Conservation (phyloP, 1,139 yeast genomes). For the Debaryomycetaceae sp. region DNA sequence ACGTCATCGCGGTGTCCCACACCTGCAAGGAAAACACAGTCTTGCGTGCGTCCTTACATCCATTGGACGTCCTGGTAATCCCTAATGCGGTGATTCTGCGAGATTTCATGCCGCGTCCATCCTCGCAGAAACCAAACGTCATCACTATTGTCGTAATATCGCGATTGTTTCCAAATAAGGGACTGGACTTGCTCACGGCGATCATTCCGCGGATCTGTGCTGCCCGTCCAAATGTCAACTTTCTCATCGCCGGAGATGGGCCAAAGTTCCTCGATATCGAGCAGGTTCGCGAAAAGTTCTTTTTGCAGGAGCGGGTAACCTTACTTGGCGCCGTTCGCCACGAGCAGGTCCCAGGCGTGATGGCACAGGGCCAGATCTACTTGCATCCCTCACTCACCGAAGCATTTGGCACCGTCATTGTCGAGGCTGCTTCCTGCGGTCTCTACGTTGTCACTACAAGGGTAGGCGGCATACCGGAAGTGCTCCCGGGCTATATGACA, state of each 20-base stretch:
- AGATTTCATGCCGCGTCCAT: slow-evolving; percentile 58
- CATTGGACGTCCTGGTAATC: slow-evolving; percentile 71
- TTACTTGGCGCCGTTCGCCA: slow-evolving; percentile 83
- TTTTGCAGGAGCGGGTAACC: slow-evolving; percentile 79
- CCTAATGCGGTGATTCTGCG: slow-evolving; percentile 90
- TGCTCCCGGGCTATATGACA: slow-evolving; percentile 87
- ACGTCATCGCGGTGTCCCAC: slow-evolving; percentile 90
- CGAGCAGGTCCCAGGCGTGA: slow-evolving; percentile 85
- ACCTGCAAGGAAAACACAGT: slow-evolving; percentile 96
- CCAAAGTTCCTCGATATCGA: slow-evolving; percentile 90
- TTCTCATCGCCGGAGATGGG: slow-evolving; percentile 92
- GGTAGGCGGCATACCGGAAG: slow-evolving; percentile 98
- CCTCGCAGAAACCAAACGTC: slow-evolving; percentile 7
- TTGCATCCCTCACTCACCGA: slow-evolving; percentile 91
- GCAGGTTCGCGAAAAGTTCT: slow-evolving; percentile 84
- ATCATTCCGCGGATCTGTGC: slow-evolving; percentile 77
- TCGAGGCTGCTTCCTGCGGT: slow-evolving; percentile 97
- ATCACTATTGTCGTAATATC: slow-evolving; percentile 89
- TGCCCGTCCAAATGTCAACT: slow-evolving; percentile 52
- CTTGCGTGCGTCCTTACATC: slow-evolving; percentile 73
- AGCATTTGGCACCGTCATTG: slow-evolving; percentile 95
- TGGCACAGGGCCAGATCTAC: slow-evolving; percentile 91
- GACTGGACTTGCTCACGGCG: slow-evolving; percentile 81
- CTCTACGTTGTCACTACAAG: slow-evolving; percentile 86
- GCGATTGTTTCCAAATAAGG: slow-evolving; percentile 89